phyloP scores from a whole-genome alignment of 768 basidiomycete species.

The Lactarius trivialis region DNA sequence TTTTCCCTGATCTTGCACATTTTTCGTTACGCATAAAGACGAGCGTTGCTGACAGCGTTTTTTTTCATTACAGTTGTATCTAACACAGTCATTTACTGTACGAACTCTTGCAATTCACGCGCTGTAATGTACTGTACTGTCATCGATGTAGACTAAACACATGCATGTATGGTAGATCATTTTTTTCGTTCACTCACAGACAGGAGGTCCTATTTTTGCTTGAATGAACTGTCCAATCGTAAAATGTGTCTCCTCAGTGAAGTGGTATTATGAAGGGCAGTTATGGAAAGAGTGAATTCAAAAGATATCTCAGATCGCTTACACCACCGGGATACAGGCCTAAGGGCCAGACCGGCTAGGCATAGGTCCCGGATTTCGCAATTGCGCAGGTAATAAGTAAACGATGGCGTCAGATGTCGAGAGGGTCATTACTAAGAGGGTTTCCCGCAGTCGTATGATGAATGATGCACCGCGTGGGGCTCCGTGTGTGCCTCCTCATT shows the following conservation, averaged over 20 bases:
- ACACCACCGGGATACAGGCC: no score
- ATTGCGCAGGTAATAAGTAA: no score
- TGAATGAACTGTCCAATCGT: background rate
- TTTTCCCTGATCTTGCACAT: constrained; percentile 24
- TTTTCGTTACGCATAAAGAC: background rate
- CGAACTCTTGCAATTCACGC: background rate
- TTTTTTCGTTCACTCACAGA: background rate
- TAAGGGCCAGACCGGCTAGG: no score
- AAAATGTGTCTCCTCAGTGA: background rate
- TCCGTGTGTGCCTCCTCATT: no score
- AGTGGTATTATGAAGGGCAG: background rate
- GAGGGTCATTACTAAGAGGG: no score
- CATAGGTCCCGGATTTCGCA: no score
- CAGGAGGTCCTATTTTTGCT: background rate
- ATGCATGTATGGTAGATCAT: constrained; percentile 9
- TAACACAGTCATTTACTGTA: background rate
- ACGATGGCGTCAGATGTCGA: no score
- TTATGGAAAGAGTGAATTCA: background rate
- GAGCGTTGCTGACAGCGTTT: background rate
- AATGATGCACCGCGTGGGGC: no score
- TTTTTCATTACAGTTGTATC: background rate
- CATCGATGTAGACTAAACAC: constrained; percentile 14
- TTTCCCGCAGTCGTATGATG: no score
- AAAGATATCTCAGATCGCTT: background rate
- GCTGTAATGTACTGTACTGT: constrained; percentile 8